Evolutionary conservation across 2,329 filamentous ascomycete genomes (phyloP).

Genomic region (Camillea tinctor): DNA sequence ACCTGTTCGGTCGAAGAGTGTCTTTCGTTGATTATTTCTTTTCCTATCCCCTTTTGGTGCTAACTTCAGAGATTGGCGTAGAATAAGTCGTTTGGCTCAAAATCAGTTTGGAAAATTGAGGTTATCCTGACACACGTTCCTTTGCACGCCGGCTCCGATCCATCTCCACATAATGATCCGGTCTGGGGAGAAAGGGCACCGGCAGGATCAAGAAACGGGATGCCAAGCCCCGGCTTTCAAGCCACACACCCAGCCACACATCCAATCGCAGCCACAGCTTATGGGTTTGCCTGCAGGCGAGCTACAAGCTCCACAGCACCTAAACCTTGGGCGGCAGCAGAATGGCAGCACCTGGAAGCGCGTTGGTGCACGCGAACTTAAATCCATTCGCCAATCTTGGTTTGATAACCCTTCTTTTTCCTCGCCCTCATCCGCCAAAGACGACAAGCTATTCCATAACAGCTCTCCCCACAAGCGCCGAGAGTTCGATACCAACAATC

Average conservation of each 20-base stretch:
- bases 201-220: not conserved
- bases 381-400: conserved; percentile 11
- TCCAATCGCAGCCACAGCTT: not conserved
- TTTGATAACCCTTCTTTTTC: conserved; percentile 9
- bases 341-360: conserved; percentile 12
- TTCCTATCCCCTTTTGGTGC: too few relatives aligned
- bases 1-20: too few relatives aligned
- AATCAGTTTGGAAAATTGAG: not conserved
- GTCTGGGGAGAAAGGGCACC: not conserved
- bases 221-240: not conserved
- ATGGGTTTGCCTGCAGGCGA: not conserved
- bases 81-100: not conserved
- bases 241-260: too few relatives aligned
- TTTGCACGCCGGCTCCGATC: not conserved
- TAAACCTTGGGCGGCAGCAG: conserved; percentile 4
- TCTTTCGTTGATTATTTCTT: too few relatives aligned
- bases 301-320: conserved; percentile 2
- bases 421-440: not conserved
- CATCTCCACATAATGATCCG: not conserved
- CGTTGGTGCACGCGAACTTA: conserved; percentile 22
- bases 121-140: not conserved
- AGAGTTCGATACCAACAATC: not conserved
- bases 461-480: not conserved
- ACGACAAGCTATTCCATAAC: not conserved
- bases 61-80: too few relatives aligned